These are phyloP conservation scores for Lanmaoa pseudosensibilis DNA, from an alignment of 768 basidiomycete species.

Conservation along the genomic window DNA sequence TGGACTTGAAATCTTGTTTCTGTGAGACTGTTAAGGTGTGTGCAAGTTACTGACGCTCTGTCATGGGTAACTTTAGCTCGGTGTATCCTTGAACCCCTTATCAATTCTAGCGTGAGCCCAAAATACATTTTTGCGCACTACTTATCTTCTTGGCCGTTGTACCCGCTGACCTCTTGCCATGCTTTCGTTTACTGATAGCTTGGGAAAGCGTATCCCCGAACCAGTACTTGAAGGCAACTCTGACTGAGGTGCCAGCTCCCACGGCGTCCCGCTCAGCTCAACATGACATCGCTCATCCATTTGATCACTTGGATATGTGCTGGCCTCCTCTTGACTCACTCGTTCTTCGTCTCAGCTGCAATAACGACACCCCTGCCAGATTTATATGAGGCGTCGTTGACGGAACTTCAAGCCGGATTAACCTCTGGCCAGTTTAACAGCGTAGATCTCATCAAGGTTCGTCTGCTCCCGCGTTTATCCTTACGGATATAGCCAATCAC, in stretches of 20 bases:
- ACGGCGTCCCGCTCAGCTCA: neutral
- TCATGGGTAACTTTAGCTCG: constrained; percentile 4
- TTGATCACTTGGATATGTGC: constrained; percentile 9
- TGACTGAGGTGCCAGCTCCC: neutral
- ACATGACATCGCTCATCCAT: constrained; percentile 6
- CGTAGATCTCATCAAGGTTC: constrained; percentile 42
- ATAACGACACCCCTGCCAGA: constrained; percentile 34
- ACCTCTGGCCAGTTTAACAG: constrained; percentile 38
- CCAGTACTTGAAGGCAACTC: constrained; percentile 6
- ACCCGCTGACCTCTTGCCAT: constrained; percentile 11
- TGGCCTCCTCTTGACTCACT: constrained; percentile 4
- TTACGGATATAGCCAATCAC: neutral
- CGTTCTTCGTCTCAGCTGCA: constrained; percentile 10
- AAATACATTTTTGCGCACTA: neutral
- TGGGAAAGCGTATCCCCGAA: constrained; percentile 1
- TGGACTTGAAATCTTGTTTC: neutral
- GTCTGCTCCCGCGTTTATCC: neutral
- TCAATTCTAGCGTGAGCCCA: neutral
- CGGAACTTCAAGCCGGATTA: constrained; percentile 40
- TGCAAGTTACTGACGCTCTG: neutral
- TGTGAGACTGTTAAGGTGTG: neutral
- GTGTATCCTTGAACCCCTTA: neutral
- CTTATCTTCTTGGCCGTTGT: neutral
- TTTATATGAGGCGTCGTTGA: constrained; percentile 41
- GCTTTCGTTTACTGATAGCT: constrained; percentile 3